phyloP scores from a whole-genome alignment of 371 early-diverging fungal genomes.

The Batkoa obscura region DNA sequence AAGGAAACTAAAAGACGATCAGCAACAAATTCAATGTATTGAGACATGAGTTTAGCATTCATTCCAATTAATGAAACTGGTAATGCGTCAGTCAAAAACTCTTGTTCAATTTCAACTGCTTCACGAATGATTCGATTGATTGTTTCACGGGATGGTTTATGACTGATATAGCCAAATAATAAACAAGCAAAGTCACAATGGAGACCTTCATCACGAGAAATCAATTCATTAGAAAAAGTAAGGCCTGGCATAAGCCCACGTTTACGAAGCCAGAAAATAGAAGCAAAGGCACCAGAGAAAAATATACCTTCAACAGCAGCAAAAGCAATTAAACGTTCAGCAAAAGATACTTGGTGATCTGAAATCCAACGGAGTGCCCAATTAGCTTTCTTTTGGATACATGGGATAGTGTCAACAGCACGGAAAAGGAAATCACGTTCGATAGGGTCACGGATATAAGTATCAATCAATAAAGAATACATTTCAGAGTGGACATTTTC shows the following conservation, averaged over 20 bases:
- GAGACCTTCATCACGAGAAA: slow-evolving; percentile 98
- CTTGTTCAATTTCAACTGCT: slow-evolving; percentile 93
- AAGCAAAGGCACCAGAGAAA: slow-evolving; percentile 97
- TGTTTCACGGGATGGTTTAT: slow-evolving; percentile 52
- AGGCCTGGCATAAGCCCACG: slow-evolving; percentile 99
- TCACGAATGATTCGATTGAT: slow-evolving; percentile 71
- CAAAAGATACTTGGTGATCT: slow-evolving; percentile 70
- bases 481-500: slow-evolving; percentile 99
- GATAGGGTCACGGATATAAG: slow-evolving; percentile 83
- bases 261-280: slow-evolving; percentile 99
- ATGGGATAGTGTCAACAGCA: slow-evolving; percentile 94
- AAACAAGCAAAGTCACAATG: slow-evolving; percentile 99
- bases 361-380: slow-evolving; percentile 98
- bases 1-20: slow-evolving; percentile 91
- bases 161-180: slow-evolving; percentile 68
- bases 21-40: slow-evolving; percentile 99
- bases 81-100: slow-evolving; percentile 90
- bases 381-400: slow-evolving; percentile 94
- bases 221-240: slow-evolving; percentile 98
- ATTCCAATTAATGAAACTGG: slow-evolving; percentile 97
- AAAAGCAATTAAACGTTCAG: slow-evolving; percentile 94
- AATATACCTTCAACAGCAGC: slow-evolving; percentile 99
- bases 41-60: slow-evolving; percentile 92
- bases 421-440: slow-evolving; percentile 88
- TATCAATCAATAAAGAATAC: slow-evolving; percentile 96